These are phyloP conservation scores for Castanospermum australe DNA, from an alignment of 306 rosid genomes.

Conservation along the genomic window DNA sequence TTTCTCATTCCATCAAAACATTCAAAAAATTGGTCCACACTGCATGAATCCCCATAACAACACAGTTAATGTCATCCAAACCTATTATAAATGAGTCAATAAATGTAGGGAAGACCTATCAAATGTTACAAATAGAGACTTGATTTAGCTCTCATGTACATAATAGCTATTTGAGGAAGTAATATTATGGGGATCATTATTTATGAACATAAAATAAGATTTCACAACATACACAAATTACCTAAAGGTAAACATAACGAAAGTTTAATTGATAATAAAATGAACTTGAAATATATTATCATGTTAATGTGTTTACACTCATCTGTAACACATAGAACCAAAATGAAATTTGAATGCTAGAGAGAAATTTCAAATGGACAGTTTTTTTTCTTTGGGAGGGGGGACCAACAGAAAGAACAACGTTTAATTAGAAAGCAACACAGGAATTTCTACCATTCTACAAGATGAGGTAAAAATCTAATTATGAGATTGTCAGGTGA, in stretches of 20 bases:
- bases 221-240: neutral
- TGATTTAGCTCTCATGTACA: constrained; percentile 13
- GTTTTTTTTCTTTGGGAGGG: neutral
- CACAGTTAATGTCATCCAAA: constrained; percentile 26
- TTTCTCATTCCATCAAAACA: constrained; percentile 95
- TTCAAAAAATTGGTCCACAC: constrained; percentile 97
- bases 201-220: constrained; percentile 10
- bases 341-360: neutral
- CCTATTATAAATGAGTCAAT: constrained; percentile 9
- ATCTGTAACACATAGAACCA: constrained; percentile 11
- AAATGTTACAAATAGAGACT: constrained; percentile 1
- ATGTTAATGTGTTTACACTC: neutral
- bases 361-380: neutral
- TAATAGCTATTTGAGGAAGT: constrained; percentile 10
- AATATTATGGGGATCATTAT: neutral
- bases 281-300: neutral
- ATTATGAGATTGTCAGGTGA: constrained; percentile 6
- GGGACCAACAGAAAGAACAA: neutral
- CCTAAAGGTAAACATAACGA: neutral
- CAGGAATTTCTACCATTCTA: neutral
- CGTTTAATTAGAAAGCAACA: neutral
- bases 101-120: neutral
- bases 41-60: constrained; percentile 48
- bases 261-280: neutral
- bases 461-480: neutral